Evolutionary conservation across 768 basidiomycete species (phyloP).

Genomic region (Polyporus arcularius): DNA sequence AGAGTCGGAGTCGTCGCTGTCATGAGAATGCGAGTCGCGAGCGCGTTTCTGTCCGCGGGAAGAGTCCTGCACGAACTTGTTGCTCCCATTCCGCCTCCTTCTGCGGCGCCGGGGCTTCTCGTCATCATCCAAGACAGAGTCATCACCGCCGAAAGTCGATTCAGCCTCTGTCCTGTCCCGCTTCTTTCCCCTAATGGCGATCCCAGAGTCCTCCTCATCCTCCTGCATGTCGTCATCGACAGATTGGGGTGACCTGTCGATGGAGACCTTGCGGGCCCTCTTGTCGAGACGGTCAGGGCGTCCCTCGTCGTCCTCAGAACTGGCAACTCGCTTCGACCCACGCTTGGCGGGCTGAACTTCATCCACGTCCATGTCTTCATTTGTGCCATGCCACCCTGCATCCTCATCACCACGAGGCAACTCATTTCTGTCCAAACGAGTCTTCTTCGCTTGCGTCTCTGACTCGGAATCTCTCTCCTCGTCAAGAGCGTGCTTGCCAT

Average conservation of each 20-base stretch:
- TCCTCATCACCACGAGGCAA: slow-evolving; percentile 51
- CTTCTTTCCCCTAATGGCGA: slow-evolving; percentile 54
- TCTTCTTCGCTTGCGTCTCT: slow-evolving; percentile 48
- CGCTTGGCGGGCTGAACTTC: slow-evolving; percentile 32
- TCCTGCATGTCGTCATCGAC: slow-evolving; percentile 29
- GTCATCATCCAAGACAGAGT: slow-evolving; percentile 38
- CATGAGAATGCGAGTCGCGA: slow-evolving; percentile 47
- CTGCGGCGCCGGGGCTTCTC: slow-evolving; percentile 47
- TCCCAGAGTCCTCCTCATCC: slow-evolving; percentile 8
- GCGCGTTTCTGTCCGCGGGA: slow-evolving; percentile 68
- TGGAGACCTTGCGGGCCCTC: slow-evolving; percentile 55
- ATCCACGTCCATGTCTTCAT: slow-evolving; percentile 29
- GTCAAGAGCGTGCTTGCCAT: slow-evolving; percentile 37
- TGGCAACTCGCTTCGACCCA: slow-evolving; percentile 52
- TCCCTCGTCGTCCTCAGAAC: slow-evolving; percentile 45
- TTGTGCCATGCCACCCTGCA: slow-evolving; percentile 39
- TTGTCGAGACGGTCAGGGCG: slow-evolving; percentile 48
- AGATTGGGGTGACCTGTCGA: slow-evolving; percentile 38
- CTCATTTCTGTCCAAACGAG: slow-evolving; percentile 51
- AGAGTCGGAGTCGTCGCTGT: slow-evolving; percentile 39
- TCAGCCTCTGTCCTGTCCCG: slow-evolving; percentile 75
- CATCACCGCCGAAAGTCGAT: slow-evolving; percentile 69
- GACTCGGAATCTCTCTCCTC: slow-evolving; percentile 40
- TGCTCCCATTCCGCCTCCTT: slow-evolving; percentile 53
- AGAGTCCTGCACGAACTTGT: slow-evolving; percentile 50